Conservation (phyloP, 306 rosid species). For the Clitoria ternatea region DNA sequence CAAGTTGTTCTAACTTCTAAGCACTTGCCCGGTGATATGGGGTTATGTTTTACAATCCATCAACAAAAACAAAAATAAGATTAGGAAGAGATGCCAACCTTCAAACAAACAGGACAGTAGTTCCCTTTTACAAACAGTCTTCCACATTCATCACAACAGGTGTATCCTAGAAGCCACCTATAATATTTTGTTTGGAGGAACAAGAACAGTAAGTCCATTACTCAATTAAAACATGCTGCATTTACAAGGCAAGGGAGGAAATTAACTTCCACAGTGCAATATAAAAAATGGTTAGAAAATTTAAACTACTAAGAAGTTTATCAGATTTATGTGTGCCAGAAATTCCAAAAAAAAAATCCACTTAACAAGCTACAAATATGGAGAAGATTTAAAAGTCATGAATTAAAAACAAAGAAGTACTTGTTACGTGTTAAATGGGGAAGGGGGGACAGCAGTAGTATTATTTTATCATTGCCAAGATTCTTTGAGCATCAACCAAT, state of each 20-base stretch:
- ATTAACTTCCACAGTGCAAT: conserved; percentile 2
- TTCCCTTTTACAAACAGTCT: conserved; percentile 96
- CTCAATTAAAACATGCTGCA: not conserved
- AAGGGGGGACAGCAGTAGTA: not conserved
- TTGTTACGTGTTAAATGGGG: not conserved
- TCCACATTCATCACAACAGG: conserved; percentile 99
- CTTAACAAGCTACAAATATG: not conserved
- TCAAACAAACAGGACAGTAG: conserved; percentile 97
- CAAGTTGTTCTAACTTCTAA: not conserved
- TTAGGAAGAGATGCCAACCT: conserved; percentile 52
- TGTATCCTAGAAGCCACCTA: conserved; percentile 98
- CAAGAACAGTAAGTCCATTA: conserved; percentile 23
- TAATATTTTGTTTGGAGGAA: not conserved
- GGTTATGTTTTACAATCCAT: not conserved
- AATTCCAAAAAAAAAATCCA: not conserved
- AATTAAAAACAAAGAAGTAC: not conserved
- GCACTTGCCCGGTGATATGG: not conserved
- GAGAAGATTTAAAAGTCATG: not conserved
- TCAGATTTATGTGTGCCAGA: not conserved
- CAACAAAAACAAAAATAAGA: not conserved
- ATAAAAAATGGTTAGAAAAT: not conserved
- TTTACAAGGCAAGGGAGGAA: not conserved
- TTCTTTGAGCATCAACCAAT: not conserved
- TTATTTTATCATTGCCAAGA: conserved; percentile 3
- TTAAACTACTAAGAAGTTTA: not conserved